Evolutionary conservation across 2,329 filamentous ascomycete genomes (phyloP), one percentile per base, ranked within the genome.

Genomic region (Fusarium sp.): DNA sequence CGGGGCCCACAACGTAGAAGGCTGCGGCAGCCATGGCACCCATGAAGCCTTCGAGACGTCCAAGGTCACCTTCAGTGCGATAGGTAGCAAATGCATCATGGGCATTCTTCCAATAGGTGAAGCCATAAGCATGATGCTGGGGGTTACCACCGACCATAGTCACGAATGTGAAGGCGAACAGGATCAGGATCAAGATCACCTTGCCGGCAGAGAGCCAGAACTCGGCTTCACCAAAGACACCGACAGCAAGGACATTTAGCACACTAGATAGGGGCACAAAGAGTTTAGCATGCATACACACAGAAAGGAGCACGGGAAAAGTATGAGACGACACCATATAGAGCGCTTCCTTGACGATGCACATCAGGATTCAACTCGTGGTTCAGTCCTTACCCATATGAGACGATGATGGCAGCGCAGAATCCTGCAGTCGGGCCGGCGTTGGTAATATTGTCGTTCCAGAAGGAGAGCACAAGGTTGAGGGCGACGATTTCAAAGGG

Each of bases 181-280:
- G 70, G 22, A 75, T 68, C 35, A 75, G 66, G 73, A 75, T 75
- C 58, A 75, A 64, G 2, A 75, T 24, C 31, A 75, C 40, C 27
- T 75, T 75, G 59, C 73, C 73, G 2, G 61, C 59, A 20, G 73
- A 74, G 8, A 75, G 64, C 72, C 72, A 75, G 58, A 75, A 75
- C 59, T 75, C 72, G 60, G 72, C 72, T 73, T 75, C 73, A 64
- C 73, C 73, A 38, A 75, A 75, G 29, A 75, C 46, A 66, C 72
- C 72, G 57, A 75, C 73, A 62, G 73, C 73, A 59, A 75, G 56
- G 16, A 75, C 1, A 75, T 92, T 92, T 31, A 46, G n/a, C 49
- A 75, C 44, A 63, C 71, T 76, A 72, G 59, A 73, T 29, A 62
- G 31, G 60, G 55, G 69, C 63, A 55, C 53, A 35, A 35, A 70